A percentile compares a stretch with the other conserved stretches of the same genome.
phyloP scores from a whole-genome alignment of 2,329 filamentous ascomycete species.

The Beauveria sp. region DNA sequence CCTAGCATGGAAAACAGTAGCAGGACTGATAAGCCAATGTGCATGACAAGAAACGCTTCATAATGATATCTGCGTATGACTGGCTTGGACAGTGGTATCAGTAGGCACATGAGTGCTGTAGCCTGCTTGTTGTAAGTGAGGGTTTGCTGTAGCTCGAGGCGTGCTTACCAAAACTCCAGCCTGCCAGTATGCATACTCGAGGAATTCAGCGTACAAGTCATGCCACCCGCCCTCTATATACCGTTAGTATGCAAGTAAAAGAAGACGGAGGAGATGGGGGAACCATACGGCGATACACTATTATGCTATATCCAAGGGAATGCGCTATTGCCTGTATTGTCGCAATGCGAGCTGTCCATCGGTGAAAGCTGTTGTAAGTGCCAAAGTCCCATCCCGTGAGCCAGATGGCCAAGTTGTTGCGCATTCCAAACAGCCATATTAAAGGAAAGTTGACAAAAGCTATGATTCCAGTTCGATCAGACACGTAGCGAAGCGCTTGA shows the following conservation, averaged over 20 bases:
- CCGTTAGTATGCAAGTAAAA: background rate
- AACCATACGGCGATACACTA: slow-evolving; percentile 25
- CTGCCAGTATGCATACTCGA: slow-evolving; percentile 38
- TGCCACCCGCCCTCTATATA: slow-evolving; percentile 27
- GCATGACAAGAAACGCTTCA: slow-evolving; percentile 41
- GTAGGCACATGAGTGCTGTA: slow-evolving; percentile 35
- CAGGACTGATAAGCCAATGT: slow-evolving; percentile 45
- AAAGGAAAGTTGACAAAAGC: slow-evolving; percentile 56
- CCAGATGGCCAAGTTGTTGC: slow-evolving; percentile 61
- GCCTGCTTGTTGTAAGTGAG: slow-evolving; percentile 18
- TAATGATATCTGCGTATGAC: slow-evolving; percentile 44
- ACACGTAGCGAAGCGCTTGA: slow-evolving; percentile 45
- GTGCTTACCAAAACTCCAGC: slow-evolving; percentile 32
- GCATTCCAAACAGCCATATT: slow-evolving; percentile 58
- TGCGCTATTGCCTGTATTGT: slow-evolving; percentile 56
- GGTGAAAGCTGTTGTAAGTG: slow-evolving; percentile 60
- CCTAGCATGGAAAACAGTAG: slow-evolving; percentile 43
- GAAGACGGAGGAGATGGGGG: background rate
- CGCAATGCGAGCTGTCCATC: slow-evolving; percentile 56
- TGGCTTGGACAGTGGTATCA: slow-evolving; percentile 40
- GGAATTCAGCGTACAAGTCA: slow-evolving; percentile 30
- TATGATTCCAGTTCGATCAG: slow-evolving; percentile 57
- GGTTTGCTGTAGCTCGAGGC: background rate
- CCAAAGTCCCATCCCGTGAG: slow-evolving; percentile 62
- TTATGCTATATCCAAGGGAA: slow-evolving; percentile 49